phyloP scores from a whole-genome alignment of 371 early-diverging fungal species.

The Parasitella parasitica region DNA sequence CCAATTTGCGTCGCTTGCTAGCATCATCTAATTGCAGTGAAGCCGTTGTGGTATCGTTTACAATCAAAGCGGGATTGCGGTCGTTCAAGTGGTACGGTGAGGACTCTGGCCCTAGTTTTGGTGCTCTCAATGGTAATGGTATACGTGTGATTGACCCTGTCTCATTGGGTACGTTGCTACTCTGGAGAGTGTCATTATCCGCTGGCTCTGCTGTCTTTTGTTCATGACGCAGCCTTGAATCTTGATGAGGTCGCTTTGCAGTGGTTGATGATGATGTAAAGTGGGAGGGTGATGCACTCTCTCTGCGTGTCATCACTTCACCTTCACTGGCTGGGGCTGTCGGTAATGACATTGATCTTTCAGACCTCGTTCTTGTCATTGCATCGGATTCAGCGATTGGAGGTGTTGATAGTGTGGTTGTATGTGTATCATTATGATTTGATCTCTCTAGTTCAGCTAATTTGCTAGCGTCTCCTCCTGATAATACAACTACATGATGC shows the following conservation, averaged over 20 bases:
- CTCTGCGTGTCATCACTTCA: not conserved
- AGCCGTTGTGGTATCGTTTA: not conserved
- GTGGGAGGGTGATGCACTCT: not conserved
- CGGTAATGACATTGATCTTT: conserved; percentile 1
- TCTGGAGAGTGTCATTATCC: not conserved
- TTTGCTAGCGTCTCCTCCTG: conserved; percentile 9
- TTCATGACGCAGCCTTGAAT: conserved; percentile 2
- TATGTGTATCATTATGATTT: conserved; percentile 6
- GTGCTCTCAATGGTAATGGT: conserved; percentile 17
- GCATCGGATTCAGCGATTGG: not conserved
- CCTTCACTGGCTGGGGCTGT: not conserved
- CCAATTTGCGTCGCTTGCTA: conserved; percentile 6
- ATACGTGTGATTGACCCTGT: conserved; percentile 9
- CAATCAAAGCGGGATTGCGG: not conserved
- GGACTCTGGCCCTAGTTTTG: conserved; percentile 5
- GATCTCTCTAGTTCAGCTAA: not conserved
- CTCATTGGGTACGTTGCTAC: not conserved
- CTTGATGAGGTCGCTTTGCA: not conserved
- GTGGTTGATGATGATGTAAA: not conserved
- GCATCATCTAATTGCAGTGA: not conserved
- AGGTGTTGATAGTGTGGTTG: conserved; percentile 5
- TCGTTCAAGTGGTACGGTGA: not conserved
- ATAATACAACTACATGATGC: conserved; percentile 12
- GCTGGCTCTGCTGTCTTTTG: not conserved
- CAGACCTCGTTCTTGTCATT: not conserved